Evolutionary conservation across 441 rosid genomes (phyloP), one percentile per base, ranked within the genome.

Genomic region (Bruguiera hainesii): DNA sequence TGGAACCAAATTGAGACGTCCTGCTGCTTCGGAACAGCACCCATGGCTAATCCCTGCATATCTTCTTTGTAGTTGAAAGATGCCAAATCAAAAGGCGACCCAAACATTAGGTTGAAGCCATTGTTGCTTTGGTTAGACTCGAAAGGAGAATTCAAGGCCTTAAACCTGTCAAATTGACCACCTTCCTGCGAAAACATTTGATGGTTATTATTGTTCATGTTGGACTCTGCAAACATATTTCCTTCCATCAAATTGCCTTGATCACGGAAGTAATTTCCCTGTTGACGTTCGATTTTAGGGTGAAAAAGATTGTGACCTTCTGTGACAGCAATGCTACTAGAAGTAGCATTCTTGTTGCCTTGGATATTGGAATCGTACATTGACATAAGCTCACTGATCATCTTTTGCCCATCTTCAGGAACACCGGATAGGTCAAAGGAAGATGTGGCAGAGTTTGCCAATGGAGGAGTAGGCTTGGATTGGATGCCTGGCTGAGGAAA

Each of bases 361-460:
- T 79, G 90, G 42, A 83, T 73, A 50, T 79, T 87, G 48, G 76
- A 71, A 55, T 87, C 94, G 18, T 87, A 92, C 71, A 85, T 63
- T 7, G 97, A 85, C 91, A 92, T 86, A 31, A 90, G 92, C 39
- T 91, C 90, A 1, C 79, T 80, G 71, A 94, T 89, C 82, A 79
- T 80, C 76, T 84, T 86, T 62, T 88, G 95, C 42, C 96, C 99
- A 29, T 91, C 97, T 74, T 89, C 97, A 29, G 99, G 95, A 73
- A 91, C 91, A 66, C 89, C 87, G 0, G 89, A 75, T 56, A 89
- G 81, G 77, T 87, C 86, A 1, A 88, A 78, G 20, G 84, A 57
- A 25, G 88, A 68, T 3, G 84, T 65, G 2, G 71, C 67, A 1
- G 83, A 31, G 65, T 75, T 80, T 68, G 73, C 57, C 0, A 69